Evolutionary conservation across 768 basidiomycete species (phyloP).

Genomic region (Sistotremastrum suecicum): DNA sequence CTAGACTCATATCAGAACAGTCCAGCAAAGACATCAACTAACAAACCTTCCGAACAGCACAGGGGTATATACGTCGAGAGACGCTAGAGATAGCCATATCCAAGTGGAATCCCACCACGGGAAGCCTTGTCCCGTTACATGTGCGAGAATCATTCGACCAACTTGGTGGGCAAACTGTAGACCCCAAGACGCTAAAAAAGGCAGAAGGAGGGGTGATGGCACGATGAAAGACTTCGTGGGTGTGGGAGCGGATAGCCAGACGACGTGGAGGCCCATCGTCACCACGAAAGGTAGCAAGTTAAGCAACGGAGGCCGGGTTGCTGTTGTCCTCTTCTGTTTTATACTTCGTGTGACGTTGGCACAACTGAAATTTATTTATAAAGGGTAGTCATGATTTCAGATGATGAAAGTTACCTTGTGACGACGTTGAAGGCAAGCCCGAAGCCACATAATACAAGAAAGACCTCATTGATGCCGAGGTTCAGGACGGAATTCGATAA

Average conservation of each 20-base stretch:
- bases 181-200: slow-evolving; percentile 91
- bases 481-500: slow-evolving; percentile 41
- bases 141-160: slow-evolving; percentile 84
- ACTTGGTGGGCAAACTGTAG: slow-evolving; percentile 82
- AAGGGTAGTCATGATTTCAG: not conserved
- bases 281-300: slow-evolving; percentile 70
- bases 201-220: slow-evolving; percentile 63
- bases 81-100: slow-evolving; percentile 65
- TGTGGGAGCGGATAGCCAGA: slow-evolving; percentile 68
- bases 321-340: slow-evolving; percentile 4
- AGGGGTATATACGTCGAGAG: slow-evolving; percentile 71
- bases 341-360: slow-evolving; percentile 58
- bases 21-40: slow-evolving; percentile 1
- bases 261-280: slow-evolving; percentile 54
- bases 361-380: slow-evolving; percentile 35
- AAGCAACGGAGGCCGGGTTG: slow-evolving; percentile 39
- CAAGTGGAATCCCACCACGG: slow-evolving; percentile 83
- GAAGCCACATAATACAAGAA: slow-evolving; percentile 69
- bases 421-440: slow-evolving; percentile 71
- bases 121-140: slow-evolving; percentile 73
- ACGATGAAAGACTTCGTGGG: slow-evolving; percentile 52
- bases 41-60: slow-evolving; percentile 52
- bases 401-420: slow-evolving; percentile 31
- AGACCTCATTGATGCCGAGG: slow-evolving; percentile 67
- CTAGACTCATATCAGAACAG: slow-evolving; percentile 17